Base-by-base conservation (phyloP, 2,329 filamentous ascomycete species). In the Hymenotorrendiella dingleyae region DNA sequence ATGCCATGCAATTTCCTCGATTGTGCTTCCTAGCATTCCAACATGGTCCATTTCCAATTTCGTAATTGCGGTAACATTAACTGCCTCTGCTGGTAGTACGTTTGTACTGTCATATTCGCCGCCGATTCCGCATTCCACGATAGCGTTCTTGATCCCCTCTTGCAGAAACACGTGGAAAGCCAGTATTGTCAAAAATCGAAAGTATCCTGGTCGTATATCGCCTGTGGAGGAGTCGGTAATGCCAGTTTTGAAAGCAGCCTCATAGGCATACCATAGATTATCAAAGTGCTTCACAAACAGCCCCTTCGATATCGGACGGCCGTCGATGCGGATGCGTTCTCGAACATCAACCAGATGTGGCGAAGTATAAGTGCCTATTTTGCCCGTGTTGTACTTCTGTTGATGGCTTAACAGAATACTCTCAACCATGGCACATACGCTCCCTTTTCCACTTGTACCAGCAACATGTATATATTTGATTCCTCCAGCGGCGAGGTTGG, bases 61-160 rank as follows among this genome's bases (percentile, higher is more conserved):
- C 16, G 88, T 82, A 27, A 96, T 80, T 0, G 81, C 82, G 6
- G 77, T 81, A 1, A 89, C 84, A 10, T 76, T 72, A 9, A 73
- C 69, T 0, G 66, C 42, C 0, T 72, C 71, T 9, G 65, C 60
- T 40, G 72, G 67, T 5, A 98, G 65, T 17, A 97, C 76, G 58
- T 97, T 97, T 8, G 93, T 98, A 21, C 85, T 84, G 59, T 97
- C 91, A 57, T 89, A 89, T 65, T 95, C 87, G 36, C 90, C 93
- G 12, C 93, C 93, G 50, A 97, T 94, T 1, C 93, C 93, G 57
- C 88, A 94, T 66, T 98, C 93, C 24, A 97, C 74, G 8, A 97
- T 80, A 0, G 88, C 90, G 14, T 80, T 80, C 49, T 82, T 73
- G 0, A 96, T 81, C 1, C 83, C 82, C 61, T 93, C 84, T 36